Percentiles rank a stretch among this genome's conserved stretches.
Conservation (phyloP, 2,329 filamentous ascomycete genomes). For the Fusarium sp. region DNA sequence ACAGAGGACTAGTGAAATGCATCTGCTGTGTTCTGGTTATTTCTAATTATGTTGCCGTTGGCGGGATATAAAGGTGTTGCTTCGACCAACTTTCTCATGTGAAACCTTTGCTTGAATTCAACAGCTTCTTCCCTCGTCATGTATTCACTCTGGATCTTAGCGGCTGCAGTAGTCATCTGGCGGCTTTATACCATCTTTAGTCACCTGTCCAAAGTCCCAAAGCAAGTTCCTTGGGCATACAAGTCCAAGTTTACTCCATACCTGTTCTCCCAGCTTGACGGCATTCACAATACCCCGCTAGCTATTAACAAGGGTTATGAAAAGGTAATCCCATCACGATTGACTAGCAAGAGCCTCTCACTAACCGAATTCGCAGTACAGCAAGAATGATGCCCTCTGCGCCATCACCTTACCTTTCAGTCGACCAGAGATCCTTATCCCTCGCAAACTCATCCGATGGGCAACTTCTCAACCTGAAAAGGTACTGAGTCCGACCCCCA, state of each 20-base stretch:
- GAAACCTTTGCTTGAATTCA: neutral
- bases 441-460: neutral
- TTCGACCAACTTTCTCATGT: neutral
- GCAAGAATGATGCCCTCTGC: neutral
- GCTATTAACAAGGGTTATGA: neutral
- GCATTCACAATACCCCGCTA: neutral
- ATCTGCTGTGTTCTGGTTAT: neutral
- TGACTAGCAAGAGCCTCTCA: neutral
- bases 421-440: neutral
- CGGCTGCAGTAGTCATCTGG: neutral
- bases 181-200: neutral
- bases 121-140: neutral
- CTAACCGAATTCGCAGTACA: neutral
- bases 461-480: neutral
- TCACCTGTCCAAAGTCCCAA: neutral
- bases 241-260: neutral
- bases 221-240: neutral
- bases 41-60: neutral
- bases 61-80: neutral
- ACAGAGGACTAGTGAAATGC: slow-evolving; percentile 42
- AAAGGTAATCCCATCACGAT: neutral
- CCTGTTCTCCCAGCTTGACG: neutral
- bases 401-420: neutral
- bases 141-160: neutral
- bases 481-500: neutral